Evolutionary conservation across 192 early-diverging fungal species (phyloP).

Genomic region (Backusella liffmaniae): DNA sequence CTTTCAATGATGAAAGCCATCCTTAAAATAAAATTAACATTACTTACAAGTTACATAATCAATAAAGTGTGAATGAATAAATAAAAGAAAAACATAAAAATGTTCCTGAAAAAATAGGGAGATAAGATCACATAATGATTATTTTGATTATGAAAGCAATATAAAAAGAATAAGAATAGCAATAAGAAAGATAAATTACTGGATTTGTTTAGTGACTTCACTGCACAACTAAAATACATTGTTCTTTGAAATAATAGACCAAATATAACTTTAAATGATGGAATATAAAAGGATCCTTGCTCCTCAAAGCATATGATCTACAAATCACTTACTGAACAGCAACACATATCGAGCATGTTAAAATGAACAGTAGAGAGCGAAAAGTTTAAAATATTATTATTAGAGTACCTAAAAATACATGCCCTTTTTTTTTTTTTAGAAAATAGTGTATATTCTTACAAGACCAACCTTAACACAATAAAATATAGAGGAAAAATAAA

Average conservation of each 20-base stretch:
- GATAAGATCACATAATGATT: background rate
- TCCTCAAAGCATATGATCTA: background rate
- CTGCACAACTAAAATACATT: background rate
- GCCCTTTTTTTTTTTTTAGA: background rate
- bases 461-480: background rate
- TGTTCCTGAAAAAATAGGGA: background rate
- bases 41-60: background rate
- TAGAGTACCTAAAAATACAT: background rate
- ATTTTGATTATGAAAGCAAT: background rate
- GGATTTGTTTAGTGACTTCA: background rate
- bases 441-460: background rate
- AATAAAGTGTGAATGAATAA: background rate
- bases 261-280: background rate
- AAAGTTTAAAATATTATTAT: background rate
- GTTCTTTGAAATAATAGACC: background rate
- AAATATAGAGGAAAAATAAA: background rate
- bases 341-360: background rate
- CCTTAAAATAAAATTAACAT: background rate
- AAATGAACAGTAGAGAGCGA: background rate
- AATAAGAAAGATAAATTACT: background rate
- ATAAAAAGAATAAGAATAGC: background rate
- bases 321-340: background rate
- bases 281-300: background rate
- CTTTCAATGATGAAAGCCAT: background rate
- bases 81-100: background rate